Conservation (phyloP, 306 rosid genomes). For the Acacia crassicarpa region DNA sequence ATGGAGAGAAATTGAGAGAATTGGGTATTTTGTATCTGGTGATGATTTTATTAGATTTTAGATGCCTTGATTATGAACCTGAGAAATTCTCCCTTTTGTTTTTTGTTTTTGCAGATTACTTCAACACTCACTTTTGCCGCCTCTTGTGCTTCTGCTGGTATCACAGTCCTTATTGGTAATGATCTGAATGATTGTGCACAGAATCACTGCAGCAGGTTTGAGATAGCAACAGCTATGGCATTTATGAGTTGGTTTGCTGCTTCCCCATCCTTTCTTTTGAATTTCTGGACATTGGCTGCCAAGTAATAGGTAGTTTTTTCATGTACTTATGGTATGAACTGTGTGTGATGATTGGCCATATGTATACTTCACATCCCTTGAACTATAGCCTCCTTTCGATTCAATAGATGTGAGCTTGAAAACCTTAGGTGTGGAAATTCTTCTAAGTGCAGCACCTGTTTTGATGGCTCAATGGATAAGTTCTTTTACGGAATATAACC, state of each 20-base stretch:
- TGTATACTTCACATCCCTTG: slow-evolving; percentile 9
- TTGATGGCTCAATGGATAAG: neutral
- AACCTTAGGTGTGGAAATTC: neutral
- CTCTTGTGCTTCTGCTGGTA: slow-evolving; percentile 64
- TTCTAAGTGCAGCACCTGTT: neutral
- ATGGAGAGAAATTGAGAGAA: neutral
- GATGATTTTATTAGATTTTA: neutral
- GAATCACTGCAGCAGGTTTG: slow-evolving; percentile 56
- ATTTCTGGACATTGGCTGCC: slow-evolving; percentile 67
- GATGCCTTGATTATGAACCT: neutral
- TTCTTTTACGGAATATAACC: too few relatives aligned
- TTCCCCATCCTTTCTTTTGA: slow-evolving; percentile 55
- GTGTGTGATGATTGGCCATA: slow-evolving; percentile 7
- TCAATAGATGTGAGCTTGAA: slow-evolving; percentile 17
- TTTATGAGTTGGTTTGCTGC: slow-evolving; percentile 65
- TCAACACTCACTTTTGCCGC: slow-evolving; percentile 64
- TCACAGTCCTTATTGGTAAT: slow-evolving; percentile 59
- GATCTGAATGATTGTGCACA: slow-evolving; percentile 51
- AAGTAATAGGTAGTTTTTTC: slow-evolving; percentile 28
- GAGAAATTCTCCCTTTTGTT: neutral
- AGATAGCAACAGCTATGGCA: slow-evolving; percentile 64
- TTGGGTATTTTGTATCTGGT: neutral
- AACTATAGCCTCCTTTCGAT: slow-evolving; percentile 8
- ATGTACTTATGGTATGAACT: slow-evolving; percentile 7
- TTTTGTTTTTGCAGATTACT: slow-evolving; percentile 49